phyloP scores from a whole-genome alignment of 345 rosid genomes.

The Rhizophora mangle region DNA sequence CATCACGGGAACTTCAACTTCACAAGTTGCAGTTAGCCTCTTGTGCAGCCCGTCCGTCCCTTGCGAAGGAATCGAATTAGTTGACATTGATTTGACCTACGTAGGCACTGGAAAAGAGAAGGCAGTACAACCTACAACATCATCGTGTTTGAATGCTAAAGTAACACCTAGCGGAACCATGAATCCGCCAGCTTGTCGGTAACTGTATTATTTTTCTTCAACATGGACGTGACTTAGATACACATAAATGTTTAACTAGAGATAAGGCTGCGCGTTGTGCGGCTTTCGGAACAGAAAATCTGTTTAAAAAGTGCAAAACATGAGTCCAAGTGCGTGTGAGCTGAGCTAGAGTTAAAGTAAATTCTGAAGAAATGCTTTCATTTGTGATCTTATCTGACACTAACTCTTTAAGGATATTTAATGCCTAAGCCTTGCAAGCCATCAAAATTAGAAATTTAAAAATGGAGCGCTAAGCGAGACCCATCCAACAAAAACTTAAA shows the following conservation, averaged over 20 bases:
- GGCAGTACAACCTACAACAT: neutral
- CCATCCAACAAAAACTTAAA: no score
- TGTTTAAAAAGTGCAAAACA: no score
- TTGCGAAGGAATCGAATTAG: constrained; percentile 28
- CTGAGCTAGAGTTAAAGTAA: no score
- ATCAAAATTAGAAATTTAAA: no score
- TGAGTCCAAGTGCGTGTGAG: no score
- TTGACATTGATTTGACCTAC: constrained; percentile 18
- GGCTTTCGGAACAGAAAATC: no score
- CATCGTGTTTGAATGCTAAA: constrained; percentile 9
- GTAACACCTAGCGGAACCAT: neutral
- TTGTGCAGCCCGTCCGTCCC: constrained; percentile 33
- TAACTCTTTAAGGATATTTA: no score
- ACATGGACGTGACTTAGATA: neutral
- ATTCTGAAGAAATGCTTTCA: no score
- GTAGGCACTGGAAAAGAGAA: neutral
- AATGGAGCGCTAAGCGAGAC: no score
- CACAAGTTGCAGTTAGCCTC: constrained; percentile 23
- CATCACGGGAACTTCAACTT: constrained; percentile 35
- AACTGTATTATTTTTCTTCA: neutral
- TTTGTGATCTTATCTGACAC: no score
- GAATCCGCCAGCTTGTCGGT: neutral
- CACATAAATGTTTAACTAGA: neutral
- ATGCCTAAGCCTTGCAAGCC: no score
- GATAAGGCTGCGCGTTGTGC: no score